These are phyloP conservation scores for Apiotrichum veenhuisii DNA, from an alignment of 1,284 basidiomycete species.

Conservation along the genomic window DNA sequence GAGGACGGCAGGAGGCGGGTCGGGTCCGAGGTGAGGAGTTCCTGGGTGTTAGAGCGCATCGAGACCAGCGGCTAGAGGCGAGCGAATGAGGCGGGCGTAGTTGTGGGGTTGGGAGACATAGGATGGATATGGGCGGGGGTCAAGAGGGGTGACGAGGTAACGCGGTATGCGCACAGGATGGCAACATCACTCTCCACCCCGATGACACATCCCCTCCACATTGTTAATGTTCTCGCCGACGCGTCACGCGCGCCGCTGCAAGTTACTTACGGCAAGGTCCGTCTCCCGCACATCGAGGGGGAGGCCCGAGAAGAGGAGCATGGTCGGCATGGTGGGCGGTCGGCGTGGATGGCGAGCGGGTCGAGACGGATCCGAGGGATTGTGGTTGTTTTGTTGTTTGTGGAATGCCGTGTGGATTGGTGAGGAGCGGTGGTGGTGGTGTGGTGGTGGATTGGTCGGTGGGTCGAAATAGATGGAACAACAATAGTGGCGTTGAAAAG, in stretches of 20 bases:
- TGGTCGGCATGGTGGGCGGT: slow-evolving; percentile 14
- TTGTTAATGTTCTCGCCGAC: not conserved
- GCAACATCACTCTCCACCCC: not conserved
- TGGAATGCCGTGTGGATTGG: no score
- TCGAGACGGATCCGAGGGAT: not conserved
- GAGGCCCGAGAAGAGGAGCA: slow-evolving; percentile 39
- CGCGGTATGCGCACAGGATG: no score
- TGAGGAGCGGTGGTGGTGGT: no score
- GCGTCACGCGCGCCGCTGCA: not conserved
- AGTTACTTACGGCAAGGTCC: slow-evolving; percentile 34
- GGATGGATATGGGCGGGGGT: no score
- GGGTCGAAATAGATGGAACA: no score
- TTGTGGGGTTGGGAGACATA: no score
- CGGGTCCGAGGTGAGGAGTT: slow-evolving; percentile 32
- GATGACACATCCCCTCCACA: no score
- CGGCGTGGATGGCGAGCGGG: not conserved
- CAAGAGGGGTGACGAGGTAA: no score
- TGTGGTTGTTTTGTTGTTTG: not conserved
- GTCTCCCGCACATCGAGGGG: slow-evolving; percentile 37
- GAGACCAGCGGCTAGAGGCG: not conserved
- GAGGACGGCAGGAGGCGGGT: slow-evolving; percentile 25
- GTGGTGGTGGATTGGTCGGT: no score
- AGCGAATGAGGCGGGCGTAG: not conserved
- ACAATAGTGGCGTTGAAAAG: no score
- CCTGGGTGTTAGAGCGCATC: slow-evolving; percentile 23